Evolutionary conservation across 495 filamentous ascomycete species (phyloP).

Genomic region (Neurospora sublineolata): DNA sequence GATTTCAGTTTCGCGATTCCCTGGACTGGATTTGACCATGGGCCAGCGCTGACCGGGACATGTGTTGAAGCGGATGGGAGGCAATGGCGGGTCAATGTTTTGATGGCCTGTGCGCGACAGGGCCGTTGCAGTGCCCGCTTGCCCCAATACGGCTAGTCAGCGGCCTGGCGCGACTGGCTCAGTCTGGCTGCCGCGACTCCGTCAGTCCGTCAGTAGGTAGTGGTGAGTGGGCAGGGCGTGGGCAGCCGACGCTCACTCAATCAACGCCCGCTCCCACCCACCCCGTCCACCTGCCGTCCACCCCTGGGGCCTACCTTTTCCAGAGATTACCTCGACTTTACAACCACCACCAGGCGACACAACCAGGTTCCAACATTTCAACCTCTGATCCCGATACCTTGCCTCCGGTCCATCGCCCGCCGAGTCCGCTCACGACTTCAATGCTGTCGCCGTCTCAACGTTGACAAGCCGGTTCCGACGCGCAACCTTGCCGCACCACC

Average conservation of each 20-base stretch:
- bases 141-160: slow-evolving; percentile 17
- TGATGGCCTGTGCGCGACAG: slow-evolving; percentile 15
- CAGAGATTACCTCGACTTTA: background rate
- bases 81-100: slow-evolving; percentile 3
- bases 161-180: slow-evolving; percentile 18
- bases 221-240: background rate
- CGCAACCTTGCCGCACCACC: background rate
- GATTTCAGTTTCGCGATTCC: background rate
- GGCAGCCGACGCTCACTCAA: slow-evolving; percentile 2
- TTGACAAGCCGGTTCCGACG: background rate
- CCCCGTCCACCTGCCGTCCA: slow-evolving; percentile 3
- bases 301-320: background rate
- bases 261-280: slow-evolving; percentile 2
- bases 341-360: slow-evolving; percentile 1
- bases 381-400: background rate
- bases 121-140: slow-evolving; percentile 4
- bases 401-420: background rate
- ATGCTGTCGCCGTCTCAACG: background rate
- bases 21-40: background rate
- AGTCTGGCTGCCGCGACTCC: background rate
- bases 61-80: too few species aligned
- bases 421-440: background rate
- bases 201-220: background rate
- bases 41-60: too few species aligned
- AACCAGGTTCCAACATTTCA: background rate